A percentile compares a stretch with the other conserved stretches of the same genome.
Evolutionary conservation across 768 basidiomycete genomes (phyloP).

Genomic region (Nidularia pulvinata): DNA sequence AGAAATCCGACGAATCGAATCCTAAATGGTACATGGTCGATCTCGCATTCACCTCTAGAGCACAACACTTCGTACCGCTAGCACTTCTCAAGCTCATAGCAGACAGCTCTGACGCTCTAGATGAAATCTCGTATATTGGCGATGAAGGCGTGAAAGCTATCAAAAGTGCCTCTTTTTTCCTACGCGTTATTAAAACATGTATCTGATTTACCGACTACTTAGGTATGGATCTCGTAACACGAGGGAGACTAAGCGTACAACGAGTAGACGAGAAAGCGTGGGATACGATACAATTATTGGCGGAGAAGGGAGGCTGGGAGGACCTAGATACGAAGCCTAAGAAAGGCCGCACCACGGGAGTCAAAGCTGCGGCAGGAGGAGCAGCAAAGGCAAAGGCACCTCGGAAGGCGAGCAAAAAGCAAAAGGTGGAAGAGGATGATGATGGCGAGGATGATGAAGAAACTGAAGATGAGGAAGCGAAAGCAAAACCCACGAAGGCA

Average conservation of each 20-base stretch:
- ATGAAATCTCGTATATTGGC: slow-evolving; percentile 67
- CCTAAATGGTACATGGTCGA: slow-evolving; percentile 97
- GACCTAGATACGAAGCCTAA: slow-evolving; percentile 37
- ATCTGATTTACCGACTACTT: neutral
- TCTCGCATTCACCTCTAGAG: slow-evolving; percentile 62
- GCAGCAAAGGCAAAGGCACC: slow-evolving; percentile 13
- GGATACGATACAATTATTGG: slow-evolving; percentile 56
- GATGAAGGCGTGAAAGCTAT: slow-evolving; percentile 59
- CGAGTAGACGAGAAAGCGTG: slow-evolving; percentile 69
- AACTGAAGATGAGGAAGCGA: slow-evolving; percentile 3
- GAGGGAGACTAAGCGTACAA: slow-evolving; percentile 89
- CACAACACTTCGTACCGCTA: slow-evolving; percentile 76
- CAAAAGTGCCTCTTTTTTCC: slow-evolving; percentile 42
- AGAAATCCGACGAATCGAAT: slow-evolving; percentile 77
- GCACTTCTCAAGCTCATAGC: slow-evolving; percentile 71
- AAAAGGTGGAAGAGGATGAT: slow-evolving; percentile 9
- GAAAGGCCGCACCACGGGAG: slow-evolving; percentile 20
- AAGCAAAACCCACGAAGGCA: neutral
- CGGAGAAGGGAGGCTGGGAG: slow-evolving; percentile 82
- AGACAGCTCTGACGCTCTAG: slow-evolving; percentile 37
- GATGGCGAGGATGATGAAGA: too few species aligned
- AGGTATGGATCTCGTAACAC: slow-evolving; percentile 81
- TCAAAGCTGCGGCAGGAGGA: slow-evolving; percentile 5
- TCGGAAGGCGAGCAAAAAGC: neutral
- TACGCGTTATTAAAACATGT: neutral